Base-by-base conservation (phyloP, 208 protist genomes). In the Vickermania ingenoplastis region DNA sequence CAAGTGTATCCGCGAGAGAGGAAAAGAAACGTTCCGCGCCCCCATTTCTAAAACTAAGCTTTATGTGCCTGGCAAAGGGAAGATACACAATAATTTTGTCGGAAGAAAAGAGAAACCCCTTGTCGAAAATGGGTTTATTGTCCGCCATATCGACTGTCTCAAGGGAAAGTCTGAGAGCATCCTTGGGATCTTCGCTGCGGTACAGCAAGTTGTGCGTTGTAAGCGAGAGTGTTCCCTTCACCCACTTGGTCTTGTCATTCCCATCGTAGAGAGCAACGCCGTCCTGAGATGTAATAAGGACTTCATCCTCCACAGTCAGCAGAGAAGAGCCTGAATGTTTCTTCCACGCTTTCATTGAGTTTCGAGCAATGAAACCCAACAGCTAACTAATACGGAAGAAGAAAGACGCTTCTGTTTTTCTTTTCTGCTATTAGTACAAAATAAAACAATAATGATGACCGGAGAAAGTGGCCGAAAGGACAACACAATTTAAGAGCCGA, bases 181-280 rank as follows among this genome's bases (percentile, higher is more conserved):
- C 70, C 3, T 59, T 51, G 26, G 53, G 2, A 13, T 45, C 45
- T 11, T 76, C 62, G 1, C 53, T 55, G 1, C 74, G 70, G 57
- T 81, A 92, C 29, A 89, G 65, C 13, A 92, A 65, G 45, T 83
- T 57, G 62, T 88, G 71, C 14, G 81, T 85, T 1, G 82, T 77
- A 17, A 93, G 57, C 4, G 71, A 75, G 31, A 93, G 31, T 50
- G 77, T 88, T 5, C 86, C 86, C 0, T 79, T 73, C 11, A 64
- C 59, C 63, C 77, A 80, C 31, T 85, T 31, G 30, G 80, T 86
- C 28, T 76, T 80, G 0, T 53, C 67, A 11, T 81, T 63, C 21
- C 68, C 57, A 52, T 93, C 68, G 60, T 90, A 86, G 2, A 89
- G 57, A 25, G 65, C 61, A 7, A 79, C 73, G 41, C 73, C 74